These are phyloP conservation scores for Ehretia macrophylla DNA, from an alignment of 257 asterid genomes.

Conservation along the genomic window DNA sequence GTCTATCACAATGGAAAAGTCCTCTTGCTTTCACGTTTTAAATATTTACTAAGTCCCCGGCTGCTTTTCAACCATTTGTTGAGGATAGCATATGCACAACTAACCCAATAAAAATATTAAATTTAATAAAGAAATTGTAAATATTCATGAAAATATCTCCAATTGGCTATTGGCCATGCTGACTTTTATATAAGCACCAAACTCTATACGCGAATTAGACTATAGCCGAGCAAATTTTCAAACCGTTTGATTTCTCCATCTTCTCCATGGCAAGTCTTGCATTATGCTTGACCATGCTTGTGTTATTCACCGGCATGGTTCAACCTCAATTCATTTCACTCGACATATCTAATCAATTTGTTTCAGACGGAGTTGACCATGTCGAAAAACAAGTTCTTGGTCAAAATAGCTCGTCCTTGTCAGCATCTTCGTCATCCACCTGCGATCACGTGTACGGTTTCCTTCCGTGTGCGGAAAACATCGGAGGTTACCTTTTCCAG, in stretches of 20 bases:
- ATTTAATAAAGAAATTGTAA: too few species aligned
- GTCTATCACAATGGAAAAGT: too few species aligned
- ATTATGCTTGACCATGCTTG: neutral
- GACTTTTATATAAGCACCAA: neutral
- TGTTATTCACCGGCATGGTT: neutral
- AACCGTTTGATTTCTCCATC: neutral
- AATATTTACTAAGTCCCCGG: too few species aligned
- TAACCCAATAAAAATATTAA: too few species aligned
- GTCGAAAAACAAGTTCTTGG: neutral
- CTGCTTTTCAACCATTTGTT: too few species aligned
- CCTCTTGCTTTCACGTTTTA: too few species aligned
- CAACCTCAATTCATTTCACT: constrained; percentile 7
- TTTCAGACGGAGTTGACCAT: constrained; percentile 1
- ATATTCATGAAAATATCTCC: neutral
- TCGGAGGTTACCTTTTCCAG: constrained; percentile 36
- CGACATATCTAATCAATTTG: neutral
- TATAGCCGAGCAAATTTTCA: too few species aligned
- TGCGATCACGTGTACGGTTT: constrained; percentile 58
- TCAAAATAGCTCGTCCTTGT: neutral
- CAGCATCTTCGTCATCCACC: neutral
- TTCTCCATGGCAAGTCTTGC: constrained; percentile 4
- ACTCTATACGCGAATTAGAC: too few species aligned
- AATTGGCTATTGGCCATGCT: neutral
- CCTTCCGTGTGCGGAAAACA: constrained; percentile 58
- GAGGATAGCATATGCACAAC: too few species aligned